A percentile compares a stretch with the other conserved stretches of the same genome.
Evolutionary conservation across 768 basidiomycete genomes (phyloP).

Genomic region (Psilocybe cyanescens): DNA sequence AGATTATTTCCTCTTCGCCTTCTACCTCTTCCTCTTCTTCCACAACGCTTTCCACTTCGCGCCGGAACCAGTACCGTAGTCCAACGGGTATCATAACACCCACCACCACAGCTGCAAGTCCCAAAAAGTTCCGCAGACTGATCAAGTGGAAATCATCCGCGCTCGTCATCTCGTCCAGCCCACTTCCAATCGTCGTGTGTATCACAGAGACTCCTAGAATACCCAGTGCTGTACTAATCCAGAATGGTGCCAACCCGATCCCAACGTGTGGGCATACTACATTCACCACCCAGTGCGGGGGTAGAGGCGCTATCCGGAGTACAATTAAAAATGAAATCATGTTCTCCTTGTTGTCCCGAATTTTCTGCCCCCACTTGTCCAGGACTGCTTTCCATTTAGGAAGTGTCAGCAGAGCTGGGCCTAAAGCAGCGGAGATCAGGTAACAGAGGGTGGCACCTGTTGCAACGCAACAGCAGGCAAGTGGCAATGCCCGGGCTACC

Average conservation of each 20-base stretch:
- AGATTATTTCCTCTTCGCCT: conserved; percentile 21
- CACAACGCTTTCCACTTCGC: conserved; percentile 50
- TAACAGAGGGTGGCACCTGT: conserved; percentile 93
- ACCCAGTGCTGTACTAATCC: conserved; percentile 88
- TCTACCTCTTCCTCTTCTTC: conserved; percentile 37
- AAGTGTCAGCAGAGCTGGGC: conserved; percentile 86
- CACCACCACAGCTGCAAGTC: conserved; percentile 81
- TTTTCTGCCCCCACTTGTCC: conserved; percentile 81
- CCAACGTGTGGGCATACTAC: conserved; percentile 92
- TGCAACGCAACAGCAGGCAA: conserved; percentile 93
- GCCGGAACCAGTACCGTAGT: conserved; percentile 80
- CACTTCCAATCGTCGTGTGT: conserved; percentile 92
- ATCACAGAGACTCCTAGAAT: conserved; percentile 92
- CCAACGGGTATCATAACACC: conserved; percentile 96
- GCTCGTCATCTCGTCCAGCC: conserved; percentile 94
- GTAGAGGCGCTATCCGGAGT: conserved; percentile 91
- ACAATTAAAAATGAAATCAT: conserved; percentile 92
- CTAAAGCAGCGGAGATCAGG: conserved; percentile 88
- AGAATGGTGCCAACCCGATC: conserved; percentile 84
- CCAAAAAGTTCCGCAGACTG: conserved; percentile 89
- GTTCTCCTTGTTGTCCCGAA: conserved; percentile 79
- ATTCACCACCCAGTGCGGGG: conserved; percentile 97
- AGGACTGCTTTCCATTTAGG: conserved; percentile 85
- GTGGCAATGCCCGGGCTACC: conserved; percentile 78
- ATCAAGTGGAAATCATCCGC: conserved; percentile 93